Evolutionary conservation across 2,329 filamentous ascomycete species (phyloP).

Genomic region (Aschersonia sp.): DNA sequence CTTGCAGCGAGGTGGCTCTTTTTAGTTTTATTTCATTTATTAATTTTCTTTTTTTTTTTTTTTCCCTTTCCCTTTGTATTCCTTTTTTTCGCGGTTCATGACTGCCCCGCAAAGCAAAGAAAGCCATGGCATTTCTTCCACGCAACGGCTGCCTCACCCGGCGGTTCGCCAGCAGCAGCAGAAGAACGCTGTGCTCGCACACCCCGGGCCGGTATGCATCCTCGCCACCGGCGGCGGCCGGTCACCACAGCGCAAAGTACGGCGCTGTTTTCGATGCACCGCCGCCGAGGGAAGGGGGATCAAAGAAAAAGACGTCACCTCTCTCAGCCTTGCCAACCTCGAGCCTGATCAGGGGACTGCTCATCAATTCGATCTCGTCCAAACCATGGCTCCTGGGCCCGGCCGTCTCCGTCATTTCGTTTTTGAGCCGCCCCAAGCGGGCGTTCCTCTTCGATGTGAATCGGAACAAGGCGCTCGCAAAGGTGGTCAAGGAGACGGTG

Average conservation of each 20-base stretch:
- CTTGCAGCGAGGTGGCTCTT: no score
- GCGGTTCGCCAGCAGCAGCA: no score
- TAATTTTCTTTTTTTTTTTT: no score
- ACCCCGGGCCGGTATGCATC: no score
- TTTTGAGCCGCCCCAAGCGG: conserved; percentile 21
- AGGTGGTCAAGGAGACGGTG: conserved; percentile 26
- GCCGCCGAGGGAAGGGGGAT: conserved; percentile 44
- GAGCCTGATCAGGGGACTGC: conserved; percentile 23
- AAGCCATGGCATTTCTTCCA: no score
- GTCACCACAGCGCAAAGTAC: background rate
- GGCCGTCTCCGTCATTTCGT: conserved; percentile 20
- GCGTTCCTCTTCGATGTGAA: conserved; percentile 17
- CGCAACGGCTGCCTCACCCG: no score
- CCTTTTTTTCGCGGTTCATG: no score
- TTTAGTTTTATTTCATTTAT: no score
- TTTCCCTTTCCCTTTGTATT: no score
- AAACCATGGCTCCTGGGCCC: conserved; percentile 23
- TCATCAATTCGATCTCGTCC: conserved; percentile 31
- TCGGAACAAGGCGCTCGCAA: background rate
- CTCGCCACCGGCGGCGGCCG: no score
- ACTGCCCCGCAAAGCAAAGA: no score
- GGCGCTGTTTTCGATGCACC: background rate
- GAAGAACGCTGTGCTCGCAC: no score
- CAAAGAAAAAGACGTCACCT: conserved; percentile 3
- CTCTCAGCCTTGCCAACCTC: conserved; percentile 16